Evolutionary conservation across 2,329 filamentous ascomycete genomes (phyloP), one percentile per base, ranked within the genome.

Genomic region (Orbilia oligospora): DNA sequence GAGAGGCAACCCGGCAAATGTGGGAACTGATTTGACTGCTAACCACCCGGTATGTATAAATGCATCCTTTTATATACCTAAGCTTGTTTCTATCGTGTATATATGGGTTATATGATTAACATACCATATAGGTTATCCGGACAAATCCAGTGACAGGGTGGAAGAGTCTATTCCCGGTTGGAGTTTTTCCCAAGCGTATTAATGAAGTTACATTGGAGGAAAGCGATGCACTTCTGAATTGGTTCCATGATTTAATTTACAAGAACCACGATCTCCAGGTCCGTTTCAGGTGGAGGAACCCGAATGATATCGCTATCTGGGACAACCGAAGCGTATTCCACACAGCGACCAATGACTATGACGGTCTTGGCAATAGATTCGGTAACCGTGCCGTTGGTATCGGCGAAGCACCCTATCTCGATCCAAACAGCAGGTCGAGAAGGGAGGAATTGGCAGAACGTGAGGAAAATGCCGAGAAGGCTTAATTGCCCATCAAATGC

Each of bases 311-410:
- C 3, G 88, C 89, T 0, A 90, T 92, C 80, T 92, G 90, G 90
- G 90, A 92, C 82, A 92, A 92, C 77, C 84, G 89, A 5, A 87
- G 87, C 67, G 87, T 85, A 0, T 90, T 88, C 83, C 89, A 90
- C 80, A 87, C 87, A 44, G 89, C 89, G 0, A 91, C 89, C 0
- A 90, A 88, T 79, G 90, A 92, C 80, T 91, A 91, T 53, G 86
- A 86, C 14, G 85, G 85, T 12, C 85, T 87, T 30, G 88, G 88
- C 0, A 85, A 87, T 27, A 84, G 89, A 58, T 85, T 86, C 63
- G 86, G 88, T 27, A 86, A 89, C 81, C 82, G 89, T 20, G 85
- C 87, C 0, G 88, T 90, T 6, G 87, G 86, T 6, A 85, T 89
- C 5, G 89, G 87, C 12, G 89, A 87, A 85, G 86, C 83, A 80